Conservation (phyloP, 768 basidiomycete genomes). For the Boletus tylopilopsis region DNA sequence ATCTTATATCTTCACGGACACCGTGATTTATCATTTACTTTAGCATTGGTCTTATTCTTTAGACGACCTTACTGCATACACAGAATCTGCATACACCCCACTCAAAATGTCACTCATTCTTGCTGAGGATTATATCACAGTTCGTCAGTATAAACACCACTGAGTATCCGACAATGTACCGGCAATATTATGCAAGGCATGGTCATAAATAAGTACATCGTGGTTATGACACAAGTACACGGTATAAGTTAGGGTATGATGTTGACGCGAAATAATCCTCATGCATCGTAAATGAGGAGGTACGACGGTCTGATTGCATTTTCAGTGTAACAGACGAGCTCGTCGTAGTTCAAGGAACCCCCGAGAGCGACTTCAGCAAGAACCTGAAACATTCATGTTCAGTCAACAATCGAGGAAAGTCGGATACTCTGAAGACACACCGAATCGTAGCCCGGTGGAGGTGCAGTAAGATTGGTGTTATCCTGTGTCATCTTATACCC, state of each 20-base stretch:
- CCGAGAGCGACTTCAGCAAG: constrained; percentile 57
- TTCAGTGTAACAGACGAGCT: constrained; percentile 65
- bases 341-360: constrained; percentile 66
- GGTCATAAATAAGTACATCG: not conserved
- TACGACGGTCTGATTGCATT: constrained; percentile 72
- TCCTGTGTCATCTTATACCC: constrained; percentile 64
- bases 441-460: constrained; percentile 65
- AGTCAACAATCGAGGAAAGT: not conserved
- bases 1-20: constrained; percentile 19
- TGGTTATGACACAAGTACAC: not conserved
- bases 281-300: constrained; percentile 62
- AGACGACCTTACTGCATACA: constrained; percentile 30
- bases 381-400: constrained; percentile 38
- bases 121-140: not conserved
- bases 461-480: constrained; percentile 48
- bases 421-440: constrained; percentile 34
- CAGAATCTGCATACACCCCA: constrained; percentile 22
- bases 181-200: constrained; percentile 11
- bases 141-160: not conserved
- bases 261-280: not conserved
- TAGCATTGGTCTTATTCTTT: constrained; percentile 34
- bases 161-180: not conserved
- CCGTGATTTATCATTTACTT: constrained; percentile 11
- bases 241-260: constrained; percentile 3
- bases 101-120: constrained; percentile 26